A percentile compares a stretch with the other conserved stretches of the same genome.
phyloP scores from a whole-genome alignment of 768 basidiomycete species.

The Tulasnella sp. region DNA sequence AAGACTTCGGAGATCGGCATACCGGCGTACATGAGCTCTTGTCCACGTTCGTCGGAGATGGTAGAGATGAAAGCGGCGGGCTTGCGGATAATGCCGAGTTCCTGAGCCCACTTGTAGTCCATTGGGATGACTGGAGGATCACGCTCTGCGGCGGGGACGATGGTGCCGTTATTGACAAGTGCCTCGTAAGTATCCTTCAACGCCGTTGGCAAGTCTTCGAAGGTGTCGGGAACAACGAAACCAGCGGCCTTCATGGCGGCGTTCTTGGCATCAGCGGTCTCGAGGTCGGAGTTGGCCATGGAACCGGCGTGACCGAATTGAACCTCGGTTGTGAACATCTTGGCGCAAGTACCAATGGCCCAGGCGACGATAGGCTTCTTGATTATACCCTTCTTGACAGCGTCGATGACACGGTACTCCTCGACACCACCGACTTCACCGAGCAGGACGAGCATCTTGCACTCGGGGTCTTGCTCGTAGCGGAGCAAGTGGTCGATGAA shows the following conservation, averaged over 20 bases:
- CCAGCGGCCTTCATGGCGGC: constrained; percentile 90
- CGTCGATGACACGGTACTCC: constrained; percentile 98
- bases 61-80: constrained; percentile 99
- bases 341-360: constrained; percentile 99
- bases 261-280: constrained; percentile 99
- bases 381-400: constrained; percentile 90
- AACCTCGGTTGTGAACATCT: constrained; percentile 99
- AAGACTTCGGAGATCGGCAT: constrained; percentile 99
- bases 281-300: constrained; percentile 96
- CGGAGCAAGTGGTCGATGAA: constrained; percentile 99
- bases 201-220: constrained; percentile 90
- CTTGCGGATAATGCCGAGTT: constrained; percentile 97
- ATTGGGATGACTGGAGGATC: constrained; percentile 98
- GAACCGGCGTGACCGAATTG: constrained; percentile 99
- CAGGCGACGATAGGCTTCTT: constrained; percentile 99
- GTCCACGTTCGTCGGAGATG: constrained; percentile 98
- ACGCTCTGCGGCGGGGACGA: constrained; percentile 73
- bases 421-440: constrained; percentile 99
- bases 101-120: constrained; percentile 99
- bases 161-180: constrained; percentile 69
- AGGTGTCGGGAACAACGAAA: constrained; percentile 95
- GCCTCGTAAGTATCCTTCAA: constrained; percentile 82
- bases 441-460: constrained; percentile 98
- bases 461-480: constrained; percentile 95
- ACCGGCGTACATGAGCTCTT: constrained; percentile 97